These are phyloP conservation scores for Thelonectria blattea DNA, from an alignment of 2,329 filamentous ascomycete species.

Conservation along the genomic window DNA sequence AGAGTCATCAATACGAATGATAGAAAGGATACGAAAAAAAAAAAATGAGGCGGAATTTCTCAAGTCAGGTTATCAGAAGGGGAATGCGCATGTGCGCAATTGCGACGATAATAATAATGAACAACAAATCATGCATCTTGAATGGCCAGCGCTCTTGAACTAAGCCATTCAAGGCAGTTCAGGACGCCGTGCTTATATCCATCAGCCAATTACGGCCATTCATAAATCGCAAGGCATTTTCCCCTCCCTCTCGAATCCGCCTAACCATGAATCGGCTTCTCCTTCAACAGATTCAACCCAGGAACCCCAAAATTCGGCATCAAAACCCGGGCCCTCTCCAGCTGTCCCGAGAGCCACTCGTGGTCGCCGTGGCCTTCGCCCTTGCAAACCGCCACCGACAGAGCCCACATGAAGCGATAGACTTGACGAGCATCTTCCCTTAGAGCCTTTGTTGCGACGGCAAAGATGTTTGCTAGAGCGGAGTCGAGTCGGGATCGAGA, in stretches of 20 bases:
- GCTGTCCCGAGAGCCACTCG: constrained; percentile 25
- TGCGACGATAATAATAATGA: not conserved
- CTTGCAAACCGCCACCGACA: constrained; percentile 29
- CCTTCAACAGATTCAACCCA: constrained; percentile 10
- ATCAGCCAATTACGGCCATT: too few species aligned
- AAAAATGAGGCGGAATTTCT: too few species aligned
- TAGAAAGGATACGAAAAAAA: not conserved
- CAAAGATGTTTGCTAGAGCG: constrained; percentile 18
- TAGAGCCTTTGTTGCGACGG: constrained; percentile 28
- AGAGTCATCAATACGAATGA: not conserved
- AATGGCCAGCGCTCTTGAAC: too few species aligned
- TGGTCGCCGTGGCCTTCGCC: not conserved
- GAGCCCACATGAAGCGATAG: constrained; percentile 33
- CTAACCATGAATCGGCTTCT: not conserved
- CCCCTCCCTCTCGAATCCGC: too few species aligned
- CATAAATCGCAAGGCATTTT: too few species aligned
- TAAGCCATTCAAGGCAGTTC: too few species aligned
- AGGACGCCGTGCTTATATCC: too few species aligned
- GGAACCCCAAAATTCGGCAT: constrained; percentile 29
- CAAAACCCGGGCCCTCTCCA: constrained; percentile 19
- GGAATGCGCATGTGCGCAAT: not conserved
- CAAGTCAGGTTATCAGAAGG: not conserved
- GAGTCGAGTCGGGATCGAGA: not conserved
- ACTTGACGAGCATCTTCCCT: constrained; percentile 26
- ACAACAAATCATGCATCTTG: not conserved